phyloP scores from a whole-genome alignment of 2,329 filamentous ascomycete genomes.

The Fusarium burgessii region DNA sequence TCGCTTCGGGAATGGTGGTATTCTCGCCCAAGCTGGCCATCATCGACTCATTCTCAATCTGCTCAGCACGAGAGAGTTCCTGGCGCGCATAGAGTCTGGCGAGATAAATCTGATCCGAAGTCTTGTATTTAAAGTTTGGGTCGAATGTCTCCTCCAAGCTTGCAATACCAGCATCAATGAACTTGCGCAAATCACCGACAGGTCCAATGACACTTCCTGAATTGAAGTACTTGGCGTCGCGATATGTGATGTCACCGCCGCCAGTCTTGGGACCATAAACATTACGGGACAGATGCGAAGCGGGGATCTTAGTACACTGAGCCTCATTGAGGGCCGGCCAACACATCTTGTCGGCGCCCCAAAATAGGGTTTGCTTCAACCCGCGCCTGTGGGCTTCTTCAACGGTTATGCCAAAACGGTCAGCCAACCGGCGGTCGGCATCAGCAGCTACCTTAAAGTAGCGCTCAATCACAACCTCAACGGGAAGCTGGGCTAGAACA shows the following conservation, averaged over 20 bases:
- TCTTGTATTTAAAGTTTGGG: conserved; percentile 46
- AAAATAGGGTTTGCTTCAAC: conserved; percentile 56
- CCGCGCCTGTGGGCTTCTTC: conserved; percentile 48
- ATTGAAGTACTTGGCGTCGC: conserved; percentile 58
- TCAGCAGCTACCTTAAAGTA: conserved; percentile 68
- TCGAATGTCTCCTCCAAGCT: conserved; percentile 53
- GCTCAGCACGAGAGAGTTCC: conserved; percentile 54
- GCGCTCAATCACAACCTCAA: conserved; percentile 70
- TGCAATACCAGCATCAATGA: conserved; percentile 45
- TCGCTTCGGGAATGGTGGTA: conserved; percentile 24
- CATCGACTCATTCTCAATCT: conserved; percentile 35
- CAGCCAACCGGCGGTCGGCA: conserved; percentile 63
- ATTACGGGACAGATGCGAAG: conserved; percentile 48
- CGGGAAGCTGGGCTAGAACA: conserved; percentile 73
- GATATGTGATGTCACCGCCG: conserved; percentile 46
- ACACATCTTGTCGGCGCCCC: conserved; percentile 57
- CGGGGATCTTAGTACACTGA: conserved; percentile 57
- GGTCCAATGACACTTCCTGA: conserved; percentile 61
- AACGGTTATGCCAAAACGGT: conserved; percentile 59
- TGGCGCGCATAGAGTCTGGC: conserved; percentile 58
- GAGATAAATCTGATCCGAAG: conserved; percentile 52
- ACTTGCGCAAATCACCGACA: conserved; percentile 46
- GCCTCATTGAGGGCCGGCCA: conserved; percentile 46
- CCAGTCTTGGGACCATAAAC: conserved; percentile 54
- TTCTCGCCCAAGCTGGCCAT: background rate